Conservation (phyloP, 2,329 filamentous ascomycete species). For the Hysterium pulicare region DNA sequence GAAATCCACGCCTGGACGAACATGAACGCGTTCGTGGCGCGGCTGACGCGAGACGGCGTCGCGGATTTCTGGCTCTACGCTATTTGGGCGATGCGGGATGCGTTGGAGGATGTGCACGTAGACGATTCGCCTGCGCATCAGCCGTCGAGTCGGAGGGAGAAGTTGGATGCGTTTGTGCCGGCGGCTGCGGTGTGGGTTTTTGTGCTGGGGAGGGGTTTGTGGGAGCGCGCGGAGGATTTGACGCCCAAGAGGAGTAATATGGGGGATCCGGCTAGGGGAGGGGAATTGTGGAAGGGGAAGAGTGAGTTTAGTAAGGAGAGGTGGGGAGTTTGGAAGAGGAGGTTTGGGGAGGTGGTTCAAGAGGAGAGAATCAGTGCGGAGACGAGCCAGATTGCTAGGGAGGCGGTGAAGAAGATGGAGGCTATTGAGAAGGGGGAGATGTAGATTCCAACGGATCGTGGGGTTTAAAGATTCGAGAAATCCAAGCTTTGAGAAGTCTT, state of each 20-base stretch:
- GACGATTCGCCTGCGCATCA: conserved; percentile 7
- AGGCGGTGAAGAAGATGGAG: conserved; percentile 28
- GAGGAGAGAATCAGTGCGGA: conserved; percentile 19
- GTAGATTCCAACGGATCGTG: too few relatives aligned
- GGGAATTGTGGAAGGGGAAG: conserved; percentile 27
- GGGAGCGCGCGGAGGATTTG: conserved; percentile 22
- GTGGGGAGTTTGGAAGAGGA: conserved; percentile 31
- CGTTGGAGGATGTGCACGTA: conserved; percentile 19
- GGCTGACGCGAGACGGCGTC: conserved; percentile 15
- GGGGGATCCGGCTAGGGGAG: conserved; percentile 27
- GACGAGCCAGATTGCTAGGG: conserved; percentile 20
- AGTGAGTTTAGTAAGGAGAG: conserved; percentile 28
- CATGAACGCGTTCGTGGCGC: conserved; percentile 29
- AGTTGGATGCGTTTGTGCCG: conserved; percentile 25
- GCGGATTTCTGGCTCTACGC: conserved; percentile 19
- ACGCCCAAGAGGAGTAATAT: conserved; percentile 22
- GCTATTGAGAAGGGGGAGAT: conserved; percentile 14
- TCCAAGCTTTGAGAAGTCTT: too few relatives aligned
- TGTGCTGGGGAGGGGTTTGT: conserved; percentile 18
- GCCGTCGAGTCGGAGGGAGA: conserved; percentile 14
- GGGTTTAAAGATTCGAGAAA: too few relatives aligned
- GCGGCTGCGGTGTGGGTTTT: conserved; percentile 30
- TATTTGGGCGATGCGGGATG: conserved; percentile 28
- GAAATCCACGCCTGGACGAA: conserved; percentile 32
- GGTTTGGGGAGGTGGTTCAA: conserved; percentile 21